Percentiles rank a stretch among this genome's conserved stretches.
Conservation (phyloP, 345 rosid species). For the Moringa oleifera region DNA sequence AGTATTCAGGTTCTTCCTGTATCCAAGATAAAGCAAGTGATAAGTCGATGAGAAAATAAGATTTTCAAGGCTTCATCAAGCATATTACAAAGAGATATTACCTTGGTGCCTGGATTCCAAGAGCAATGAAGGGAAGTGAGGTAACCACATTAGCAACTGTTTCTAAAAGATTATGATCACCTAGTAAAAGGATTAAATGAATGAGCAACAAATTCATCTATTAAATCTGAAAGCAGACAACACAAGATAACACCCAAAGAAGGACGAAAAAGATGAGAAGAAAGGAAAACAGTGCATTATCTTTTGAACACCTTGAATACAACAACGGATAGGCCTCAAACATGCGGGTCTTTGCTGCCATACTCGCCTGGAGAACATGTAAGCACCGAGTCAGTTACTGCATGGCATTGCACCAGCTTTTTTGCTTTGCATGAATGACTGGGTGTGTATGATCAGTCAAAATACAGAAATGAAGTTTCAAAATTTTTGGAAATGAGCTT, state of each 20-base stretch:
- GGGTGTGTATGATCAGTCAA: not conserved
- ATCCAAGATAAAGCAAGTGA: slow-evolving; percentile 7
- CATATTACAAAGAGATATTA: slow-evolving; percentile 20
- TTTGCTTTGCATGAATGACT: too few species aligned
- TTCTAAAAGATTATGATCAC: slow-evolving; percentile 65
- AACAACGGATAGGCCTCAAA: slow-evolving; percentile 63
- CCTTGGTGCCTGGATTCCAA: slow-evolving; percentile 94
- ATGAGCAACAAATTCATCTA: not conserved
- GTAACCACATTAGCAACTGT: slow-evolving; percentile 77
- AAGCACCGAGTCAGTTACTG: slow-evolving; percentile 3
- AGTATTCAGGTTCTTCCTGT: slow-evolving; percentile 65
- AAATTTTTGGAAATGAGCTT: not conserved
- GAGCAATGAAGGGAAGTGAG: slow-evolving; percentile 82
- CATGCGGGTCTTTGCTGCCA: slow-evolving; percentile 98
- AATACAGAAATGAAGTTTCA: too few species aligned
- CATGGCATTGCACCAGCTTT: not conserved
- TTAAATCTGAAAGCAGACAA: not conserved
- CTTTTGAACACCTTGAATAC: slow-evolving; percentile 44
- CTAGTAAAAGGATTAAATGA: slow-evolving; percentile 27
- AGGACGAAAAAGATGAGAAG: not conserved
- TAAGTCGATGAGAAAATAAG: slow-evolving; percentile 1
- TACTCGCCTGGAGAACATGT: slow-evolving; percentile 45
- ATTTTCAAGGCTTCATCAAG: not conserved
- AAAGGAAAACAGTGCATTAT: not conserved
- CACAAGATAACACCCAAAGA: not conserved